Evolutionary conservation across 352 stramenopile species (phyloP), one percentile per base, ranked within the genome.

Genomic region (Pythium folliculosum): DNA sequence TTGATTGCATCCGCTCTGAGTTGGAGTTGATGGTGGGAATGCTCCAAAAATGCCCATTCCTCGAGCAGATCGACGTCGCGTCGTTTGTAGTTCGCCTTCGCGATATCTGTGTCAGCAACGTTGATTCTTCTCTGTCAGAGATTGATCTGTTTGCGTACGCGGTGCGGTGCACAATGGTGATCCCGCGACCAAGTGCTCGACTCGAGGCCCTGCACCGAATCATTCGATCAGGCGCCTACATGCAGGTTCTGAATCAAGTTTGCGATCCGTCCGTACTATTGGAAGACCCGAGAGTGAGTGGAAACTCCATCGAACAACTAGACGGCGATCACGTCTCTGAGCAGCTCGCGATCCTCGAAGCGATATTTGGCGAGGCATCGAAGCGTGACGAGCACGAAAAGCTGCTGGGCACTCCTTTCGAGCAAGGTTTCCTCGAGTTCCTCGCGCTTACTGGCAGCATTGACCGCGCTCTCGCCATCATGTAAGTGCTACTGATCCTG

Each of bases 41-140:
- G 56, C 72, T 82, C 16, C 72, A 80, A 37, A 74, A 76, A 25
- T 80, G 76, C 44, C 72, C 73, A 25, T 80, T 82, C 54, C 67
- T 82, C 37, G 70, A 82, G n/a, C 65, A 71, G 22, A 68, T 82
- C 37, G 73, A 82, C 52, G 65, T 82, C n/a, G 43, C 59, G n/a
- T 57, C 54, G 32, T 70, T 82, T 58, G 73, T 80, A 3, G 52
- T 76, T 4, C 47, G 67, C 22, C 40, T 78, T 5, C 63, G 69
- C 7, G 72, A 78, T 35, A 51, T 78, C 23, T 65, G 53, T 19
- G 25, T 71, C 0, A 47, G 27, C 8, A 35, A 58, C 5, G n/a
- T 52, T 23, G 35, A 47, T 22, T 32, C 47, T 32, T 16, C 23
- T 10, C 51, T 76, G 1, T 43, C 57, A 7, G n/a, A 47, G 5